phyloP scores from a whole-genome alignment of 164 flowering plant species.

The Berberis thunbergii region DNA sequence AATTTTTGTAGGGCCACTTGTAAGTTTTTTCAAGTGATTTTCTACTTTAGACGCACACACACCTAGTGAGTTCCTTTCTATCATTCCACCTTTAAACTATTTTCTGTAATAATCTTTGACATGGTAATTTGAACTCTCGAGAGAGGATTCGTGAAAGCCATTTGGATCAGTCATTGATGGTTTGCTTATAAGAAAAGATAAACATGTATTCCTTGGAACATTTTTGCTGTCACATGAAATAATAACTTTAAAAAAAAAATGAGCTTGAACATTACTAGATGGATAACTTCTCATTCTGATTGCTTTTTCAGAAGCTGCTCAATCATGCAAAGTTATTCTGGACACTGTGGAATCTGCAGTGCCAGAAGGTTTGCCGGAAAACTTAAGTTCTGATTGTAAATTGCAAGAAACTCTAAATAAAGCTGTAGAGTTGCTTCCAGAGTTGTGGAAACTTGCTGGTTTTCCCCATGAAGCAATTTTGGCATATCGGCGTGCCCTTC shows the following conservation, averaged over 20 bases:
- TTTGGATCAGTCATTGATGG: not conserved
- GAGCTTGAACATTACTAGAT: not conserved
- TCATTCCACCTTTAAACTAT: too few species aligned
- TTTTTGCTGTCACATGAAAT: not conserved
- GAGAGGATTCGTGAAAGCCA: too few species aligned
- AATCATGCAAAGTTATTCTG: constrained; percentile 68
- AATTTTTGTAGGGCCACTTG: too few species aligned
- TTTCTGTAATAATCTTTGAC: too few species aligned
- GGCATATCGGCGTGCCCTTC: constrained; percentile 71
- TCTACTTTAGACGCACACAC: too few species aligned
- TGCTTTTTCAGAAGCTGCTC: constrained; percentile 84
- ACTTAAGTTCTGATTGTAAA: constrained; percentile 48
- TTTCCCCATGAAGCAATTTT: constrained; percentile 52
- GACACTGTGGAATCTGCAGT: constrained; percentile 80
- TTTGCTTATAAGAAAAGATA: not conserved
- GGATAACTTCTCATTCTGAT: constrained; percentile 16
- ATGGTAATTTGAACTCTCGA: too few species aligned
- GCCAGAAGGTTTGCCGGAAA: constrained; percentile 71
- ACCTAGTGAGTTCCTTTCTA: too few species aligned
- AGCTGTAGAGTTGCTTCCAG: constrained; percentile 85
- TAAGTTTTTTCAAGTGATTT: too few species aligned
- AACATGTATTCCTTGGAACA: not conserved
- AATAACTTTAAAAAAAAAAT: not conserved
- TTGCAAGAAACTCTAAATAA: constrained; percentile 64
- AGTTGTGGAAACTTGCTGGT: constrained; percentile 65